Percentiles rank a stretch among this genome's conserved stretches.
phyloP scores from a whole-genome alignment of 2,329 filamentous ascomycete genomes.

The Diaporthe sp. region DNA sequence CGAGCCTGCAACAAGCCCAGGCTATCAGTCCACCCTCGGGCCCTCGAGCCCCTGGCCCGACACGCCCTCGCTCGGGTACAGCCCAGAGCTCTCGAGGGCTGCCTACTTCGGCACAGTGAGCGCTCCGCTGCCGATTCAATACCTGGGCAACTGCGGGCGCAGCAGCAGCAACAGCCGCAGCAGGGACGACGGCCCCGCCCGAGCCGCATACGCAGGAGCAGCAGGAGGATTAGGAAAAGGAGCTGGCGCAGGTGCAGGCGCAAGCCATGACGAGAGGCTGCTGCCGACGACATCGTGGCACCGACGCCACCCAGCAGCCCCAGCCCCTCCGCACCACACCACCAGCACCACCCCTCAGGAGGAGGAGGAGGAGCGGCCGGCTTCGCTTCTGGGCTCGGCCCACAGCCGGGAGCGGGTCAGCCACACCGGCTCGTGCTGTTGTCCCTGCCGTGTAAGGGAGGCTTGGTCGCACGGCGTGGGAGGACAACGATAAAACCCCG shows the following conservation, averaged over 20 bases:
- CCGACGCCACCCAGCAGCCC: background rate
- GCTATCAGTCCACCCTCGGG: background rate
- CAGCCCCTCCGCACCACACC: background rate
- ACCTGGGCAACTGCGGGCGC: background rate
- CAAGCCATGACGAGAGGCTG: background rate
- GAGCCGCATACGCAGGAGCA: slow-evolving; percentile 4
- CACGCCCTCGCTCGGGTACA: slow-evolving; percentile 6
- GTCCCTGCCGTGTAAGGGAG: slow-evolving; percentile 4
- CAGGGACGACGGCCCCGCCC: slow-evolving; percentile 24
- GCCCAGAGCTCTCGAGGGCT: slow-evolving; percentile 10
- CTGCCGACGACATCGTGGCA: background rate
- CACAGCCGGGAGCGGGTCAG: background rate
- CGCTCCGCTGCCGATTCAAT: slow-evolving; percentile 21
- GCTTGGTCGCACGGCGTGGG: background rate
- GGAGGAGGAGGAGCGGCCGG: background rate
- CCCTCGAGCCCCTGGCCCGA: slow-evolving; percentile 1
- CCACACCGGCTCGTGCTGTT: slow-evolving; percentile 9
- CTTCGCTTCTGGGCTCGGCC: background rate
- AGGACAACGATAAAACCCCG: background rate
- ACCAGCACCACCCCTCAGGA: background rate
- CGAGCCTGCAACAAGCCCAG: background rate
- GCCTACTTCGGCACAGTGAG: slow-evolving; percentile 31
- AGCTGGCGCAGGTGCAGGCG: background rate
- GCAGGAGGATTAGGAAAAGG: background rate
- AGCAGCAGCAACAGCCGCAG: background rate